Base-by-base conservation (phyloP, 306 rosid species). In the Prunus davidiana region DNA sequence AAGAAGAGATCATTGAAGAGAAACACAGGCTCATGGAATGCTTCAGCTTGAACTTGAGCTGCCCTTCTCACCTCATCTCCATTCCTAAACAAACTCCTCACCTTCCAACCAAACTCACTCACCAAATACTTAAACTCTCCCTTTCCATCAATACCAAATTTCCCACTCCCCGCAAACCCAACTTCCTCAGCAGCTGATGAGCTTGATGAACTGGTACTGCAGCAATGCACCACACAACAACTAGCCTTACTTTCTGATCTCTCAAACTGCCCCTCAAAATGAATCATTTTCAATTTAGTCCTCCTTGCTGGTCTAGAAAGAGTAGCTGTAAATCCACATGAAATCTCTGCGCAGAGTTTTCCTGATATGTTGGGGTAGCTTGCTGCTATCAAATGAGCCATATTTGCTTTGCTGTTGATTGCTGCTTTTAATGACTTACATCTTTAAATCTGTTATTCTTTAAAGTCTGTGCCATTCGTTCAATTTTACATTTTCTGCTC, bases 21-120 rank as follows among this genome's bases (percentile, higher is more conserved):
- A 69, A 82, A 69, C 3, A 82, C 74, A 58, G 98, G 95, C 54
- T 76, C 89, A 79, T 93, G 88, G 45, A 93, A 93, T 54, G 97
- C 97, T 83, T 89, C 85, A 38, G 98, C 96, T 72, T 91, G 98
- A 82, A 91, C 79, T 4, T 51, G 75, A 64, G 97, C 88, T 6
- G 88, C 96, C n/a, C 61, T 70, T 43, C 70, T 84, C n/a, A 89
- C 82, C 87, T 93, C 98, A 71, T 89, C 93, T 22, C 75, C 74
- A 38, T 81, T 87, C 79, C 77, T 78, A 34, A 74, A 78, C 20
- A 93, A 81, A 69, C 86, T 87, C 64, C 93, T 93, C 7, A 91
- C 91, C 71, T 76, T 88, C 98, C 98, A 93, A 4, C 93, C 97
- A 76, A 78, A 80, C 47, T 89, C 92, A 65, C 74, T 86, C 56